These are phyloP conservation scores for Penstemon davidsonii DNA, from an alignment of 257 asterid species.

Conservation along the genomic window DNA sequence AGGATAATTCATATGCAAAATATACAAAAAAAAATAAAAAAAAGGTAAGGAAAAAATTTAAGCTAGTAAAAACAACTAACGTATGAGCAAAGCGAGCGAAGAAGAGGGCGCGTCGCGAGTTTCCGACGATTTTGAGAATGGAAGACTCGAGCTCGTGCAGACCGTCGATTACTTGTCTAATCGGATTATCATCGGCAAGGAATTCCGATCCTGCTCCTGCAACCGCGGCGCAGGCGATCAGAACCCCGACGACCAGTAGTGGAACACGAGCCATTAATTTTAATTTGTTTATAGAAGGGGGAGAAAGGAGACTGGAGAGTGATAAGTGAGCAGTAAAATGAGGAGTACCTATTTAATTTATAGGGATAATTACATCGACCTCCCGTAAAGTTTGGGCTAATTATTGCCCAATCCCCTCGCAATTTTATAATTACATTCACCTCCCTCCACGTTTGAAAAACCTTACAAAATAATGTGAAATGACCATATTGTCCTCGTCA, in stretches of 20 bases:
- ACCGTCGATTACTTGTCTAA: slow-evolving; percentile 83
- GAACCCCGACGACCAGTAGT: slow-evolving; percentile 38
- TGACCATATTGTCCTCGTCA: no score
- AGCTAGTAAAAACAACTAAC: slow-evolving; percentile 26
- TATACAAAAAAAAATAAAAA: neutral
- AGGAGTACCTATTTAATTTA: no score
- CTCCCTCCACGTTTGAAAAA: no score
- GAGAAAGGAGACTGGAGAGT: no score
- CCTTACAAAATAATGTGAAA: no score
- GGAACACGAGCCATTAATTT: slow-evolving; percentile 47
- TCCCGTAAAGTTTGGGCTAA: no score
- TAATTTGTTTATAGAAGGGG: neutral
- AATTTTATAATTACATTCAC: no score
- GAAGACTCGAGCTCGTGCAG: slow-evolving; percentile 62
- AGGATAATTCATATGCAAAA: neutral
- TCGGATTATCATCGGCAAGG: slow-evolving; percentile 53
- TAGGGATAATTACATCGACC: no score
- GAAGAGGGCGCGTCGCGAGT: slow-evolving; percentile 66
- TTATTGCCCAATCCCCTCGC: no score
- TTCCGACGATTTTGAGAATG: slow-evolving; percentile 55
- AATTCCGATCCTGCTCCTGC: slow-evolving; percentile 40
- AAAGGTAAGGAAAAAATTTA: neutral
- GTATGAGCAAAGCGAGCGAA: slow-evolving; percentile 85
- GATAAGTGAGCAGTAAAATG: neutral
- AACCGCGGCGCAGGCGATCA: slow-evolving; percentile 39